Percentiles rank a stretch among this genome's conserved stretches.
phyloP scores from a whole-genome alignment of 1,284 basidiomycete species.

The Coriolopsis trogii region DNA sequence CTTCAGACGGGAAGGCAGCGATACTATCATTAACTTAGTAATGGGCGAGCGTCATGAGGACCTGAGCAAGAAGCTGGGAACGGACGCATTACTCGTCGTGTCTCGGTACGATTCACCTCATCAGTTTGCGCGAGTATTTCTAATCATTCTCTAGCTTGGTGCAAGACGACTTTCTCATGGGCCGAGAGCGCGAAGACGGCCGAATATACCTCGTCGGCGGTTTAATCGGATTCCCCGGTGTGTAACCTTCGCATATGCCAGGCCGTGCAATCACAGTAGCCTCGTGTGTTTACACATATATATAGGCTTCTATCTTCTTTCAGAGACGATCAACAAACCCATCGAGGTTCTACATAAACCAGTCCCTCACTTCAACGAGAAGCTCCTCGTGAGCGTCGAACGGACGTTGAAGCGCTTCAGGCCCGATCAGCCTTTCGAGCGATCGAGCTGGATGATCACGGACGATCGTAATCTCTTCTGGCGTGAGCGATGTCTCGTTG shows the following conservation, averaged over 20 bases:
- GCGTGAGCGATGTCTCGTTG: constrained; percentile 25
- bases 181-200: constrained; percentile 39
- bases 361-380: constrained; percentile 46
- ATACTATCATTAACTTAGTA: constrained; percentile 40
- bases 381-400: constrained; percentile 43
- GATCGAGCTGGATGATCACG: constrained; percentile 45
- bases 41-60: constrained; percentile 33
- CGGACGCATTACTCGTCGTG: constrained; percentile 37
- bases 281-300: neutral
- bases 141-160: constrained; percentile 32
- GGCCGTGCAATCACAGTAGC: neutral
- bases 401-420: constrained; percentile 42
- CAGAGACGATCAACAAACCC: constrained; percentile 40
- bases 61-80: constrained; percentile 27
- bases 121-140: neutral
- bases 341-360: constrained; percentile 36
- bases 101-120: constrained; percentile 13
- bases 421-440: constrained; percentile 42
- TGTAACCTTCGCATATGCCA: neutral
- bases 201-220: constrained; percentile 43
- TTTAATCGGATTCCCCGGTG: constrained; percentile 42
- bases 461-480: constrained; percentile 41
- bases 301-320: constrained; percentile 40
- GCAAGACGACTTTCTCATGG: constrained; percentile 47
- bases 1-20: constrained; percentile 29